Percentiles rank a stretch among this genome's conserved stretches.
Conservation (phyloP, 2,329 filamentous ascomycete genomes). For the Sarocladiaceae sp. region DNA sequence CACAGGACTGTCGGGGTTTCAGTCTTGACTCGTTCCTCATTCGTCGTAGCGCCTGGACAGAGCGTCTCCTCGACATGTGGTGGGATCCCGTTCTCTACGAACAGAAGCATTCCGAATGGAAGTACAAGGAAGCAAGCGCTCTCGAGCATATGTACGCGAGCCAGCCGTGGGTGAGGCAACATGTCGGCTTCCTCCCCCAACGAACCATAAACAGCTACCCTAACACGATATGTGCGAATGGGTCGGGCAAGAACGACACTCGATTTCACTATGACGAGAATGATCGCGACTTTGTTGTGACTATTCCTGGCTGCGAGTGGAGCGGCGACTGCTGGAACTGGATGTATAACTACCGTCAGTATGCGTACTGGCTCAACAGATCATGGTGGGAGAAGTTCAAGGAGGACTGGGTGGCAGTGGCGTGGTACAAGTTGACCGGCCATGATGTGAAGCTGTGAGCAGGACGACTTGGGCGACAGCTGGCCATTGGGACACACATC, state of each 20-base stretch:
- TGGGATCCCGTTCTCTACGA: conserved; percentile 98
- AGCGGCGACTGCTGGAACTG: conserved; percentile 96
- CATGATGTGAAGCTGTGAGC: conserved; percentile 51
- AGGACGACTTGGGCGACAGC: too few species aligned
- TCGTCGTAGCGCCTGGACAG: conserved; percentile 78
- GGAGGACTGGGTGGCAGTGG: conserved; percentile 54
- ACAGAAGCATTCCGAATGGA: conserved; percentile 98
- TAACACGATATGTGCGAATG: conserved; percentile 76
- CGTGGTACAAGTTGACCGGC: conserved; percentile 60
- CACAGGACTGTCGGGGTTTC: conserved; percentile 93
- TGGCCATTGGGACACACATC: too few species aligned
- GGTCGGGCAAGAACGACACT: conserved; percentile 56
- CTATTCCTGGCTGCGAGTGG: conserved; percentile 95
- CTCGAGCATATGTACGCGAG: conserved; percentile 85
- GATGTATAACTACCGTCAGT: conserved; percentile 90
- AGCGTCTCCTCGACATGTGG: conserved; percentile 89
- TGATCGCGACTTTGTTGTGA: conserved; percentile 89
- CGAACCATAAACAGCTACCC: conserved; percentile 94
- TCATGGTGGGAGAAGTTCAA: conserved; percentile 73
- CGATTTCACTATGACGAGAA: conserved; percentile 79
- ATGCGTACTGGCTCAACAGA: conserved; percentile 85
- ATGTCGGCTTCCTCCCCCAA: conserved; percentile 84
- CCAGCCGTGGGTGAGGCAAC: conserved; percentile 87
- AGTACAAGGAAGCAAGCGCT: conserved; percentile 96
- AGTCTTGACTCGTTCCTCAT: conserved; percentile 96